Evolutionary conservation across 305 asterid species (phyloP).

Genomic region (Fraxinus ornus): DNA sequence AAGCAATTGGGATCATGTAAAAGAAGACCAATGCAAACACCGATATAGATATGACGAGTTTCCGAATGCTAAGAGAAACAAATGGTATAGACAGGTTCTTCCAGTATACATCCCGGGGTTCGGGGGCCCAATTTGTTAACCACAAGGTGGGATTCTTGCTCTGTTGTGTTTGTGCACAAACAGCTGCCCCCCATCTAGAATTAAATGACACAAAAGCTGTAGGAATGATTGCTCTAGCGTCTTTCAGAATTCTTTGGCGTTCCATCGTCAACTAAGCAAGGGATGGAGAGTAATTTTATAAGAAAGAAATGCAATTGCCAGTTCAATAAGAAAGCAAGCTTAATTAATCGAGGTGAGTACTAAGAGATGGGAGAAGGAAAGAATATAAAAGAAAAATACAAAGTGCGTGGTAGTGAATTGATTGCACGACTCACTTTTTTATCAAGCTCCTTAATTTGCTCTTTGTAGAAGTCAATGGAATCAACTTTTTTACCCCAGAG

Average conservation of each 20-base stretch:
- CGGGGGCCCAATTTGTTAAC: conserved; percentile 96
- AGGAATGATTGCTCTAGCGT: conserved; percentile 60
- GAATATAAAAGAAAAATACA: background rate
- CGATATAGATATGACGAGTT: conserved; percentile 53
- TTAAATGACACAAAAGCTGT: conserved; percentile 95
- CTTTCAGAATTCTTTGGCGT: conserved; percentile 73
- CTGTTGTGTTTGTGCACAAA: conserved; percentile 96
- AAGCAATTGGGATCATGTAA: conserved; percentile 96
- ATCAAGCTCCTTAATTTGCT: conserved; percentile 60
- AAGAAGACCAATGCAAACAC: conserved; percentile 90
- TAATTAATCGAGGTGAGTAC: background rate
- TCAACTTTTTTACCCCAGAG: conserved; percentile 78
- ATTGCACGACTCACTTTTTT: conserved; percentile 42
- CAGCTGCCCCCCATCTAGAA: conserved; percentile 96
- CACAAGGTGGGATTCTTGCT: conserved; percentile 86
- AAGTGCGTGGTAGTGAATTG: conserved; percentile 3
- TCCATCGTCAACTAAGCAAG: conserved; percentile 68
- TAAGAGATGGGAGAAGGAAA: background rate
- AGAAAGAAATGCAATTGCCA: conserved; percentile 4
- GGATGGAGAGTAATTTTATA: conserved; percentile 12
- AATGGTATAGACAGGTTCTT: conserved; percentile 79
- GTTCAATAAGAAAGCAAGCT: background rate
- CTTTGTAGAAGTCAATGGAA: conserved; percentile 72
- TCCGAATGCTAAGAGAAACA: conserved; percentile 75
- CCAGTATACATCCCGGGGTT: conserved; percentile 97